Percentiles rank a stretch among this genome's conserved stretches.
phyloP scores from a whole-genome alignment of 352 stramenopile species.

The Stramenopiles sp. region DNA sequence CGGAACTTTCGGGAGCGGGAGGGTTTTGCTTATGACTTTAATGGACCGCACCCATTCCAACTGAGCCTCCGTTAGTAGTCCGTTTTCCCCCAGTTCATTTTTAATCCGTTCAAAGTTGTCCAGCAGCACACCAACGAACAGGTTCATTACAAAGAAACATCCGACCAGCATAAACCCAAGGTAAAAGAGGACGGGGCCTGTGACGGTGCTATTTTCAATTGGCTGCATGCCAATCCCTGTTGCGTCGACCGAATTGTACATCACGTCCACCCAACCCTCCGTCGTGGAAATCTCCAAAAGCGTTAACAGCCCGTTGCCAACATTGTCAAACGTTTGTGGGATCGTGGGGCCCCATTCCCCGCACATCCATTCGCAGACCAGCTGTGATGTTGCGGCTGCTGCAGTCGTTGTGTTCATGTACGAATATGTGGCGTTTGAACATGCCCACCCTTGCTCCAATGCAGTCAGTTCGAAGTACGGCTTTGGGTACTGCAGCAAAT shows the following conservation, averaged over 20 bases:
- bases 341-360: conserved; percentile 46
- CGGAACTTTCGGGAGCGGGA: too few species aligned
- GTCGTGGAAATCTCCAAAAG: conserved; percentile 78
- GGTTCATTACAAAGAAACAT: conserved; percentile 75
- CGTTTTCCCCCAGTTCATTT: too few species aligned
- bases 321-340: conserved; percentile 80
- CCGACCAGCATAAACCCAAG: conserved; percentile 71
- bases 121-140: conserved; percentile 78
- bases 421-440: too few species aligned
- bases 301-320: conserved; percentile 58
- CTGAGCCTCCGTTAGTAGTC: too few species aligned
- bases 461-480: too few species aligned
- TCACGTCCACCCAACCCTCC: conserved; percentile 73
- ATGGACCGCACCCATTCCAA: too few species aligned
- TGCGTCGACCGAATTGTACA: conserved; percentile 59
- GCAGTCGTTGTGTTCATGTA: too few species aligned
- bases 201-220: conserved; percentile 53
- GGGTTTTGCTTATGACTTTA: too few species aligned
- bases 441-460: too few species aligned
- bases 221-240: conserved; percentile 70
- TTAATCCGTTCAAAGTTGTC: conserved; percentile 82
- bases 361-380: conserved; percentile 32
- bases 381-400: conserved; percentile 22
- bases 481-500: too few species aligned
- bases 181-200: too few species aligned